Evolutionary conservation across 2,329 filamentous ascomycete species (phyloP).

Genomic region (Thielaviopsis punctulata): DNA sequence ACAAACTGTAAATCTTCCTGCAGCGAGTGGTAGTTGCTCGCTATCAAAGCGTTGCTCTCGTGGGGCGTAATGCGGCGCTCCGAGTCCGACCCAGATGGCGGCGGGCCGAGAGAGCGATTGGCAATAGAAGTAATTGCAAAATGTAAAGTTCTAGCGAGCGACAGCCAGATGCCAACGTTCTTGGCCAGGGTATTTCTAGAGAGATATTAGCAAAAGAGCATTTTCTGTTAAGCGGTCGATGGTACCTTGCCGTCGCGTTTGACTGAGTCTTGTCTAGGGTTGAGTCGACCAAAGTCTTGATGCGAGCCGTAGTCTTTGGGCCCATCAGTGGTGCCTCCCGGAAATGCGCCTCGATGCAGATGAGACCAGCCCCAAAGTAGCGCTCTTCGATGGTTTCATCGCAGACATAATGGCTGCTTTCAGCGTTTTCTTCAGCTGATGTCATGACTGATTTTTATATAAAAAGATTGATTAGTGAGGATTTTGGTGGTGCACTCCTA

Average conservation of each 20-base stretch:
- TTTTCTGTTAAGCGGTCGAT: background rate
- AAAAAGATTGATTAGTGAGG: background rate
- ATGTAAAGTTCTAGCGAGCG: constrained; percentile 43
- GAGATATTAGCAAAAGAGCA: background rate
- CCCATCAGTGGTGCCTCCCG: constrained; percentile 40
- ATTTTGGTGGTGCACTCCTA: too few species aligned
- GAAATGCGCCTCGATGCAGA: constrained; percentile 45
- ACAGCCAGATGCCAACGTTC: constrained; percentile 50
- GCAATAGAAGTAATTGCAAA: constrained; percentile 44
- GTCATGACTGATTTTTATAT: background rate
- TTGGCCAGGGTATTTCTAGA: constrained; percentile 39
- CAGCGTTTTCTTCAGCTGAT: background rate
- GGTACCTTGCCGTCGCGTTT: constrained; percentile 40
- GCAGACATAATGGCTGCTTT: background rate
- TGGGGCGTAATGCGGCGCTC: constrained; percentile 41
- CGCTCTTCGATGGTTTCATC: constrained; percentile 44
- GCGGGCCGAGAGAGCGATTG: constrained; percentile 38
- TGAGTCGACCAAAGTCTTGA: constrained; percentile 39
- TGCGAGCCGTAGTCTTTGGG: constrained; percentile 34
- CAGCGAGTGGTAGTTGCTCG: constrained; percentile 42
- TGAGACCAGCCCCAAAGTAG: constrained; percentile 41
- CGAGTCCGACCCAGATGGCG: constrained; percentile 34
- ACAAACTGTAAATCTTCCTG: constrained; percentile 46
- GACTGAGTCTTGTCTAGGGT: constrained; percentile 48
- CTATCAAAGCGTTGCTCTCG: constrained; percentile 44